Evolutionary conservation across 495 filamentous ascomycete species (phyloP).

Genomic region (Penicillium malachiteum): DNA sequence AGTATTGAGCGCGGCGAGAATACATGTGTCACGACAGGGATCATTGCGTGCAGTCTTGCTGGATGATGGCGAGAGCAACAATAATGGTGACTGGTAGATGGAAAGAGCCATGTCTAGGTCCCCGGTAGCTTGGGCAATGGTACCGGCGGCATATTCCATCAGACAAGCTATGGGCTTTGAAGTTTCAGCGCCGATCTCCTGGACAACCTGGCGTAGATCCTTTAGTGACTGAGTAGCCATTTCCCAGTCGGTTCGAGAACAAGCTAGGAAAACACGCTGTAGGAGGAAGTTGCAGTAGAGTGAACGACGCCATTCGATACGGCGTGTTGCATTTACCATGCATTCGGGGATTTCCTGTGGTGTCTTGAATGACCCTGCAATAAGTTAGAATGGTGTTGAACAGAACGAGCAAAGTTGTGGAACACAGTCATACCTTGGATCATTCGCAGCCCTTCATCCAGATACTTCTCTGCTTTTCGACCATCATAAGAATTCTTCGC

Average conservation of each 20-base stretch:
- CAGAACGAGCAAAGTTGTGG: neutral
- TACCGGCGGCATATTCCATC: slow-evolving; percentile 68
- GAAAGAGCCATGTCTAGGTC: slow-evolving; percentile 62
- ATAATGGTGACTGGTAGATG: slow-evolving; percentile 60
- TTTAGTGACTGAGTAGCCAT: slow-evolving; percentile 46
- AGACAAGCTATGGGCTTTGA: slow-evolving; percentile 44
- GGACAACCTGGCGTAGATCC: slow-evolving; percentile 36
- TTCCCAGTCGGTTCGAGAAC: slow-evolving; percentile 62
- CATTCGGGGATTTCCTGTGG: slow-evolving; percentile 47
- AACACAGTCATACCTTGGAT: slow-evolving; percentile 45
- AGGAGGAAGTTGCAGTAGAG: slow-evolving; percentile 58
- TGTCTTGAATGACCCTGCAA: slow-evolving; percentile 37
- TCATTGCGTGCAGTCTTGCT: slow-evolving; percentile 48
- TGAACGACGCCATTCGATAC: slow-evolving; percentile 51
- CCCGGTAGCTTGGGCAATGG: slow-evolving; percentile 77
- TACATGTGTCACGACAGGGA: slow-evolving; percentile 65
- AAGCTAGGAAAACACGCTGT: slow-evolving; percentile 59
- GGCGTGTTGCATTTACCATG: slow-evolving; percentile 41
- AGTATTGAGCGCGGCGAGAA: slow-evolving; percentile 78
- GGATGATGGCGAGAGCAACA: slow-evolving; percentile 50
- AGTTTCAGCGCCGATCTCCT: slow-evolving; percentile 37
- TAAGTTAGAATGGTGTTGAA: neutral
- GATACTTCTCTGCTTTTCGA: slow-evolving; percentile 63
- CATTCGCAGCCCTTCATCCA: slow-evolving; percentile 63
- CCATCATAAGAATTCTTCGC: slow-evolving; percentile 63